Conservation (phyloP, 257 asterid genomes). For the Orobanche coerulescens region DNA sequence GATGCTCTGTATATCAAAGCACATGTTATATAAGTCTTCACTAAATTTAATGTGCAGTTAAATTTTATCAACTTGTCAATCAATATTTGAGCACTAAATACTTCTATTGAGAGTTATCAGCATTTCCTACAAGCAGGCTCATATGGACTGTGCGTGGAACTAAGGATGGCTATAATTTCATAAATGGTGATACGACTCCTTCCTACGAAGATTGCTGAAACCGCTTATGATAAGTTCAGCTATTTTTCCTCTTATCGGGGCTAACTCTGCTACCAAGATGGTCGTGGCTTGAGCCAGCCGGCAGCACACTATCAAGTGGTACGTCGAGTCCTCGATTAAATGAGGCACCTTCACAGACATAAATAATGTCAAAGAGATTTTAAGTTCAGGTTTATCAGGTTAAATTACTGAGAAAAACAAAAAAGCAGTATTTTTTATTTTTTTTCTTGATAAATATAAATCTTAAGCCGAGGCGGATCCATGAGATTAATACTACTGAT, state of each 20-base stretch:
- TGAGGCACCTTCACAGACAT: conserved; percentile 47
- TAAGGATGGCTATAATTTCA: conserved; percentile 66
- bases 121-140: conserved; percentile 66
- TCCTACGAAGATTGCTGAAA: conserved; percentile 53
- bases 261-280: conserved; percentile 40
- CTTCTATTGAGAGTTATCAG: no score
- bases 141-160: conserved; percentile 49
- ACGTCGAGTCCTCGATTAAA: conserved; percentile 62
- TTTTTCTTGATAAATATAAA: no score
- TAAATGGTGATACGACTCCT: conserved; percentile 56
- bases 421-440: no score
- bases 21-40: no score
- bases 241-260: conserved; percentile 38
- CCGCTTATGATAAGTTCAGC: conserved; percentile 62
- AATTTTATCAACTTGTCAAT: no score
- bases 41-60: no score
- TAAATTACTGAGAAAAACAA: no score
- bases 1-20: no score
- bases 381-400: conserved; percentile 4
- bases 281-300: conserved; percentile 55
- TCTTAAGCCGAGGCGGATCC: no score
- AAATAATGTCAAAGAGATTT: background rate
- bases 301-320: conserved; percentile 72
- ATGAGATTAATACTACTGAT: no score
- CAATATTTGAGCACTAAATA: no score